A percentile compares a stretch with the other conserved stretches of the same genome.
These are phyloP conservation scores for Lasiodiplodia sp. DNA, from an alignment of 2,329 filamentous ascomycete species.

Conservation along the genomic window DNA sequence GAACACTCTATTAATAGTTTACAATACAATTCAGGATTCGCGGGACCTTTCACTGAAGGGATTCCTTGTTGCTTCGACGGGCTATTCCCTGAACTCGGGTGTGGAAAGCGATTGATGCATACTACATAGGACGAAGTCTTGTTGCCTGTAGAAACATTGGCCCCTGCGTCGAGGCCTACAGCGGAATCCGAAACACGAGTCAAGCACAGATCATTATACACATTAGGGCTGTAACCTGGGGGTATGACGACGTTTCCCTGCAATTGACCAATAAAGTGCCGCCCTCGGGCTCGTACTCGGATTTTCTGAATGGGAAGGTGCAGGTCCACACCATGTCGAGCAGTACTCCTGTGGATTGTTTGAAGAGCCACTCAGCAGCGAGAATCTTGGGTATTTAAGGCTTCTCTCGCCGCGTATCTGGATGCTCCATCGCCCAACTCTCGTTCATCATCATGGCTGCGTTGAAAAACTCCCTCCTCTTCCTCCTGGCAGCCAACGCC, in stretches of 20 bases:
- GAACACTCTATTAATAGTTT: neutral
- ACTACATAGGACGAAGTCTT: too few species aligned
- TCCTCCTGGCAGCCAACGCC: neutral
- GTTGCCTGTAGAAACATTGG: too few species aligned
- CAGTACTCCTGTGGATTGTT: neutral
- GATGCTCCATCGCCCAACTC: neutral
- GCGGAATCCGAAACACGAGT: constrained; percentile 5
- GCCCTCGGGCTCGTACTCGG: neutral
- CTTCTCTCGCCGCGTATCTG: neutral
- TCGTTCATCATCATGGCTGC: neutral
- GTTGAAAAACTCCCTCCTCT: neutral
- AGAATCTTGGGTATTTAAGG: neutral
- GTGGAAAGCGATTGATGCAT: too few species aligned
- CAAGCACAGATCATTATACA: neutral
- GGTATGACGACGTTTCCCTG: neutral
- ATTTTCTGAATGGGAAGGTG: neutral
- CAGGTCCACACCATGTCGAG: neutral
- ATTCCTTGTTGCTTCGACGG: too few species aligned
- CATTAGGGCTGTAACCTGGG: neutral
- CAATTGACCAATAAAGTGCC: neutral
- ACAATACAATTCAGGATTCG: too few species aligned
- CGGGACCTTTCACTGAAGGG: too few species aligned
- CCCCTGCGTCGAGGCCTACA: neutral
- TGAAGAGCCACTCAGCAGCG: neutral
- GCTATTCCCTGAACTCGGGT: too few species aligned